A percentile compares a stretch with the other conserved stretches of the same genome.
Evolutionary conservation across 805 yeast genomes (phyloP).

Genomic region (Wickerhamomyces chaumierensis): DNA sequence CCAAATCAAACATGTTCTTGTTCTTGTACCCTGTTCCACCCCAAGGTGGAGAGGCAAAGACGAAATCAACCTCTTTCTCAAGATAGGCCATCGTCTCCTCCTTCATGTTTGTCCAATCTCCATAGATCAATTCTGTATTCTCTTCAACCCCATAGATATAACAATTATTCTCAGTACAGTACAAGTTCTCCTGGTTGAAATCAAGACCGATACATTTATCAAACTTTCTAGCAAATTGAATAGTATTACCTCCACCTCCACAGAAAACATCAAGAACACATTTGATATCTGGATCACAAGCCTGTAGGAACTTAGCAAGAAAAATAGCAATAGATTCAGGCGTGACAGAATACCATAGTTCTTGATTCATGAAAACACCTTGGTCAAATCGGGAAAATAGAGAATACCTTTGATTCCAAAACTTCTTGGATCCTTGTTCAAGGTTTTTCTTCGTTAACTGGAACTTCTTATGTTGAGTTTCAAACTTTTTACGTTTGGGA

Average conservation of each 20-base stretch:
- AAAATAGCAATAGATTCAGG: conserved; percentile 65
- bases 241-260: conserved; percentile 83
- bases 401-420: conserved; percentile 50
- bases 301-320: conserved; percentile 39
- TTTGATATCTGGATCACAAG: conserved; percentile 37
- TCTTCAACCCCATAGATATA: conserved; percentile 45
- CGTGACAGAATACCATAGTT: conserved; percentile 82
- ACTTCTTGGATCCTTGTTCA: conserved; percentile 10
- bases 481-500: not conserved
- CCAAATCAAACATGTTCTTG: conserved; percentile 32
- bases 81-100: conserved; percentile 4
- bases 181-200: conserved; percentile 43
- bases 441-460: not conserved
- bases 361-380: conserved; percentile 59
- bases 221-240: conserved; percentile 59
- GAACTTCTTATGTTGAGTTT: not conserved
- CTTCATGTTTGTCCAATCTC: conserved; percentile 32
- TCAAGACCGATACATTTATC: conserved; percentile 54
- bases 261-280: conserved; percentile 60
- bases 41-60: conserved; percentile 83
- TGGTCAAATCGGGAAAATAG: conserved; percentile 56
- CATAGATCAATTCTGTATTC: conserved; percentile 34
- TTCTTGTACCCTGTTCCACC: conserved; percentile 60
- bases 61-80: conserved; percentile 30
- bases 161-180: conserved; percentile 60